These are phyloP conservation scores for Nannochloropsis gaditana DNA, from an alignment of 108 stramenopile genomes.

Conservation along the genomic window DNA sequence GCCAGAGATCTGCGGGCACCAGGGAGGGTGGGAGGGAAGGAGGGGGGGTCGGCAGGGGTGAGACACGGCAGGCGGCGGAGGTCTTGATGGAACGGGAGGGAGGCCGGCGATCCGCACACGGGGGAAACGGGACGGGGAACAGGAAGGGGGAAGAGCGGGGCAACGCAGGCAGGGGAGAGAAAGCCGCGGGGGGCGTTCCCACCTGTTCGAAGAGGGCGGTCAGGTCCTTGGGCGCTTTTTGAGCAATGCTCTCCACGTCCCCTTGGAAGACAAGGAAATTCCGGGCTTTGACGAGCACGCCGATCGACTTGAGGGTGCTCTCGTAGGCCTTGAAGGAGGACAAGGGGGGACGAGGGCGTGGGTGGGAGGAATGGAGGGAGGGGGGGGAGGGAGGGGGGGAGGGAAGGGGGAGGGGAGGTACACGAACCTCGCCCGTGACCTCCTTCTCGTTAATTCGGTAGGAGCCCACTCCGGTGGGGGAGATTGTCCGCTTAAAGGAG, in stretches of 20 bases:
- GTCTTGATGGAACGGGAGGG: too few species aligned
- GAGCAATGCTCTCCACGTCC: constrained; percentile 90
- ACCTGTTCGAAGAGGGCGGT: constrained; percentile 89
- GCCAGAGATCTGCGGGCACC: constrained; percentile 43
- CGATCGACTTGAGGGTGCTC: constrained; percentile 60
- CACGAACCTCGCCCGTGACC: constrained; percentile 53
- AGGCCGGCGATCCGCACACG: too few species aligned
- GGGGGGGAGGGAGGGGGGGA: not conserved
- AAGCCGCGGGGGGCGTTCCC: too few species aligned
- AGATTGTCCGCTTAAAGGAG: constrained; percentile 75
- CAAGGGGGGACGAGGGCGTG: not conserved
- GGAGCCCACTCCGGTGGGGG: constrained; percentile 66
- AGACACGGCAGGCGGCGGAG: not conserved
- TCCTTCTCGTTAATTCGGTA: constrained; percentile 73
- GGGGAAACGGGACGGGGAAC: too few species aligned
- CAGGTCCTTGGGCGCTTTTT: constrained; percentile 81
- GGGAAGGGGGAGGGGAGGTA: not conserved
- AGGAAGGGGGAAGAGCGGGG: too few species aligned
- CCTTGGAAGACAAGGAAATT: constrained; percentile 99
- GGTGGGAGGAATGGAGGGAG: not conserved
- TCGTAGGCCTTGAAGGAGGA: constrained; percentile 69
- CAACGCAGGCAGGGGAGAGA: too few species aligned
- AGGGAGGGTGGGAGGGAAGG: constrained; percentile 22
- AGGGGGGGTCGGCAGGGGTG: not conserved
- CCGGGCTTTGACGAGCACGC: constrained; percentile 92